These are phyloP conservation scores for Eucalyptus sideroxylon DNA, from an alignment of 345 rosid genomes.

Conservation along the genomic window DNA sequence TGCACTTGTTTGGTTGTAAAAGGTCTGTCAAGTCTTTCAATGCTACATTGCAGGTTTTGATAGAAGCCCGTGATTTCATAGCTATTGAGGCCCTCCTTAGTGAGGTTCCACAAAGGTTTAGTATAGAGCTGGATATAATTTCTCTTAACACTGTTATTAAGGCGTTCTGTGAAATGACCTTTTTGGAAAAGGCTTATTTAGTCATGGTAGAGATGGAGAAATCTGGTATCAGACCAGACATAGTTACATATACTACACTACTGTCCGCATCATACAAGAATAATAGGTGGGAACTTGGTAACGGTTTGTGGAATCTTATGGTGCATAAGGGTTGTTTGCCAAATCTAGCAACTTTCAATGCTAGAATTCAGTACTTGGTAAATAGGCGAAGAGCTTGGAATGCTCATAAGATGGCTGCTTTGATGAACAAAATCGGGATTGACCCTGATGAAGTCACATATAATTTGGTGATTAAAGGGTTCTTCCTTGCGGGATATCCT, in stretches of 20 bases:
- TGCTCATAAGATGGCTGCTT: slow-evolving; percentile 49
- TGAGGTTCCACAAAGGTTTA: slow-evolving; percentile 23
- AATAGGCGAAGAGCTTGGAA: slow-evolving; percentile 50
- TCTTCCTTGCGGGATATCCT: slow-evolving; percentile 47
- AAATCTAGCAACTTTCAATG: slow-evolving; percentile 64
- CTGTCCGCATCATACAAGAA: slow-evolving; percentile 52
- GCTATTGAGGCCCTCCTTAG: slow-evolving; percentile 33
- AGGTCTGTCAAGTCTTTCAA: slow-evolving; percentile 72
- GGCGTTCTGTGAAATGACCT: slow-evolving; percentile 44
- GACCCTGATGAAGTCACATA: slow-evolving; percentile 55
- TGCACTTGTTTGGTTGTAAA: slow-evolving; percentile 52
- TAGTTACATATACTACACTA: slow-evolving; percentile 67
- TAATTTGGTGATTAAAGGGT: slow-evolving; percentile 78
- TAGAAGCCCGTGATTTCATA: slow-evolving; percentile 29
- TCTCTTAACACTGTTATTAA: slow-evolving; percentile 51
- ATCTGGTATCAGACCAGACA: slow-evolving; percentile 52
- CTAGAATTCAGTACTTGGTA: slow-evolving; percentile 62
- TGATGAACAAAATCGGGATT: slow-evolving; percentile 51
- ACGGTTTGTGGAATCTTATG: slow-evolving; percentile 83
- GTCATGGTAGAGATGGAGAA: slow-evolving; percentile 45
- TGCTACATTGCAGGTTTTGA: slow-evolving; percentile 53
- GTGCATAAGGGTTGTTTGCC: slow-evolving; percentile 64
- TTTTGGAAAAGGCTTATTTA: slow-evolving; percentile 43
- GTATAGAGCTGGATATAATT: slow-evolving; percentile 29
- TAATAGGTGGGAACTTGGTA: slow-evolving; percentile 37